Base-by-base conservation (phyloP, 257 asterid genomes). In the Solanum ossicruentum region DNA sequence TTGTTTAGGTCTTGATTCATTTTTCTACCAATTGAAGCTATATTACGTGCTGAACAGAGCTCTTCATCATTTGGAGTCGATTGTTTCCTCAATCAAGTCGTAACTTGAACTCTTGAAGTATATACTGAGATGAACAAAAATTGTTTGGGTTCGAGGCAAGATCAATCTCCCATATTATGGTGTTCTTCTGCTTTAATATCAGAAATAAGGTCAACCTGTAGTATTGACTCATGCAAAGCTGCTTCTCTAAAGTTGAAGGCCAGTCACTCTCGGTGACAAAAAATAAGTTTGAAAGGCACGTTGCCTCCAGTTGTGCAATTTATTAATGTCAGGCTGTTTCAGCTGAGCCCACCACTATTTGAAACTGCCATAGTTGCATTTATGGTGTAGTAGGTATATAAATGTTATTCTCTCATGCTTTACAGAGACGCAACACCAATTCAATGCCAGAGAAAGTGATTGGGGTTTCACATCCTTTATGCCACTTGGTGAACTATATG, bases 391-490 rank as follows among this genome's bases (percentile, higher is more conserved):
- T 71, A 43, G 17, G 18, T 71, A 20, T 71, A 43, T 71, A 20
- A 71, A 20, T 41, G 80, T 20, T 43, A 43, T 18, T 39, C 55
- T 71, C 56, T 43, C 36, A 43, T 71, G 80, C 56, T 43, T 26
- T 85, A 86, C 95, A 96, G 99, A 96, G 85, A 91, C 99, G 36
- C 98, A 95, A 70, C 99, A 96, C 89, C 98, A 93, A 88, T 96
- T 96, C 92, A 95, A 93, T 85, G 95, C 92, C 85, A 92, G 97
- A 90, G 98, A 95, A 91, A 93, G 98, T 87, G 99, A 96, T 85
- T 96, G 99, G 99, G 99, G 99, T 81, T 96, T 95, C 90, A 95
- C 97, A 36, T 92, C 98, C 85, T 95, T 96, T 94, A 94, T 96
- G 98, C 97, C 95, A 86, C 97, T 95, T 73, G 85, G 93, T 83